Evolutionary conservation across 148 eudicot species (phyloP), one percentile per base, ranked within the genome.

Genomic region (Linanthus parryae): DNA sequence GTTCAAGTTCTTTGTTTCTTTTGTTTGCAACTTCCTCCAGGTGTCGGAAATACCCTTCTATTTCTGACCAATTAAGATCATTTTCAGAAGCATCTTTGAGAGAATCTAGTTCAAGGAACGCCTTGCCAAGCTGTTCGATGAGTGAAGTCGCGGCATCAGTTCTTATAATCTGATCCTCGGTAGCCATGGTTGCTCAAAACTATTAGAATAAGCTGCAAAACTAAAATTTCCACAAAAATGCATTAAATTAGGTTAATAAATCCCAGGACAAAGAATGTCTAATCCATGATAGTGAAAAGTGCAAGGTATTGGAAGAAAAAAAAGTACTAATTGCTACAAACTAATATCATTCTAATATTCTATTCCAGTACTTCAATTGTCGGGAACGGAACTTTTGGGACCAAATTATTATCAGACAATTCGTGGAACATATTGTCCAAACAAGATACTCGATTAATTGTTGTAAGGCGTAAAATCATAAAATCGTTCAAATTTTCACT

Each of bases 81-180:
- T 64, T 54, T 8, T 54, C 58, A 52, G 69, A 29, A 25, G 34
- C 62, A 56, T 38, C 59, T 48, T 61, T 69, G 57, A 61, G 72
- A 66, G 76, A 46, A 64, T 78, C 69, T 64, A 82, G 62, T 36
- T 72, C 73, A 36, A 56, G 41, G 65, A 72, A 74, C 51, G 78
- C 73, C 54, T 72, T 48, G 15, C 69, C 68, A 39, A 81, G 73
- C 63, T 77, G 78, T 48, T 71, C 68, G 37, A 77, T 53, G 26
- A 81, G 67, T 45, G 71, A 58, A 37, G 75, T 36, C 7, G 68
- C 31, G 44, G 54, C 33, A 48, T 56, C 57, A 33, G 48, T 31
- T 15, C 59, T 69, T 28, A 61, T 39, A 46, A 9, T 53, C 39
- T 66, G 53, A 60, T 61, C 72, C 9, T 50, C 30, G 48, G 73